These are phyloP conservation scores for Pisolithus marmoratus DNA, from an alignment of 768 basidiomycete species.

Conservation along the genomic window DNA sequence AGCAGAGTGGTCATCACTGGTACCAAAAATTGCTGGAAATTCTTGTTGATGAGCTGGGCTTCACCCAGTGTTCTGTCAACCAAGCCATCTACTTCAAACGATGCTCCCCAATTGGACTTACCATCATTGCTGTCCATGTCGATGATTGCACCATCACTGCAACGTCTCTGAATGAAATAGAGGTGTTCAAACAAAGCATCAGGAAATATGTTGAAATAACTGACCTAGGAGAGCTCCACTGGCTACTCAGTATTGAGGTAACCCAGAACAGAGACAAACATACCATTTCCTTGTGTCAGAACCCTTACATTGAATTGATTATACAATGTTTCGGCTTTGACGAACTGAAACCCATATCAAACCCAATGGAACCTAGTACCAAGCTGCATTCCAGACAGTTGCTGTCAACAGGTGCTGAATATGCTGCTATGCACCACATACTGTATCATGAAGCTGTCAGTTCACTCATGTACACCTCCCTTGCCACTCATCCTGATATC, in stretches of 20 bases:
- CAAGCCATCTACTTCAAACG: slow-evolving; percentile 20
- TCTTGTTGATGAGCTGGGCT: slow-evolving; percentile 1
- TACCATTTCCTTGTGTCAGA: slow-evolving; percentile 1
- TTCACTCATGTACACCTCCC: not conserved
- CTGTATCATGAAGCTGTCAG: slow-evolving; percentile 19
- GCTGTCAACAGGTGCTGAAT: slow-evolving; percentile 13
- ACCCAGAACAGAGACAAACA: not conserved
- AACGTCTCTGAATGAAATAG: not conserved
- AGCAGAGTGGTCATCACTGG: slow-evolving; percentile 19
- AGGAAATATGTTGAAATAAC: not conserved
- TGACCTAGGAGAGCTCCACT: slow-evolving; percentile 1
- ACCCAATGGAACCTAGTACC: slow-evolving; percentile 27
- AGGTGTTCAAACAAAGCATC: not conserved
- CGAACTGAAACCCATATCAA: slow-evolving; percentile 18
- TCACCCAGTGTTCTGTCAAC: slow-evolving; percentile 11
- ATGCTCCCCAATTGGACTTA: not conserved
- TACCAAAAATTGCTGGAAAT: slow-evolving; percentile 6
- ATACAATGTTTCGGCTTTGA: slow-evolving; percentile 24
- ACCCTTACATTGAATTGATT: slow-evolving; percentile 27
- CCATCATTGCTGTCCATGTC: slow-evolving; percentile 8
- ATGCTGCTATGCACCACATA: slow-evolving; percentile 17
- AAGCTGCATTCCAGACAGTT: slow-evolving; percentile 17
- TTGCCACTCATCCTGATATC: not conserved
- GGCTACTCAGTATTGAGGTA: slow-evolving; percentile 8
- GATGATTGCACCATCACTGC: slow-evolving; percentile 13